Evolutionary conservation across 768 basidiomycete species (phyloP).

Genomic region (Candolleomyces eurysporus): DNA sequence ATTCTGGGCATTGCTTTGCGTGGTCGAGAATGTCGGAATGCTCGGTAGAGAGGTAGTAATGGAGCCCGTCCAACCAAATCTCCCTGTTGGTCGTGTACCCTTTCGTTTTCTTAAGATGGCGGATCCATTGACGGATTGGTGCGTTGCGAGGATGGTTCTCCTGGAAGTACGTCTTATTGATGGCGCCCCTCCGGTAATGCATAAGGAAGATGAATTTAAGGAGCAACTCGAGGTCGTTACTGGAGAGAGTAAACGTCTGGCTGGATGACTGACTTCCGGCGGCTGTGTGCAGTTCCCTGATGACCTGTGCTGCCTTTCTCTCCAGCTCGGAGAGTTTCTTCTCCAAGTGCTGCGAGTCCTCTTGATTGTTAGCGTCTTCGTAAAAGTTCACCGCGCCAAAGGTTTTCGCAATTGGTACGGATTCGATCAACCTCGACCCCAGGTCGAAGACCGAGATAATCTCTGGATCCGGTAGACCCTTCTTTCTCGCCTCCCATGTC

Average conservation of each 20-base stretch:
- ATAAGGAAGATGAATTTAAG: constrained; percentile 30
- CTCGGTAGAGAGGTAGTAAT: too few relatives aligned
- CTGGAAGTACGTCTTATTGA: constrained; percentile 22
- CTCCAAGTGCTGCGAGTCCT: constrained; percentile 24
- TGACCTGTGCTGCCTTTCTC: neutral
- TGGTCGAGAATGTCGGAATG: too few relatives aligned
- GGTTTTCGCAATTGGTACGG: constrained; percentile 12
- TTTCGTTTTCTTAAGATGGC: constrained; percentile 14
- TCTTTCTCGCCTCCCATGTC: neutral
- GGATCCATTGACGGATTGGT: constrained; percentile 14
- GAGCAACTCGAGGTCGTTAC: constrained; percentile 1
- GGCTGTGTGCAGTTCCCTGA: neutral
- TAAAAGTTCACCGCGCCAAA: constrained; percentile 22
- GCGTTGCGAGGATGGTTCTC: constrained; percentile 16
- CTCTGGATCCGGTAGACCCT: constrained; percentile 10
- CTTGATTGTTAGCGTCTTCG: constrained; percentile 15
- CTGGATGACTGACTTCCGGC: too few relatives aligned
- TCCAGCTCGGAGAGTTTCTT: too few relatives aligned
- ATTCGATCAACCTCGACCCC: constrained; percentile 9
- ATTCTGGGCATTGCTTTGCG: too few relatives aligned
- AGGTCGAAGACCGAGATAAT: constrained; percentile 17
- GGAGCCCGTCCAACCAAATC: constrained; percentile 17
- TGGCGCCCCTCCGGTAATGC: constrained; percentile 20
- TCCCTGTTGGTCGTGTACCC: constrained; percentile 15
- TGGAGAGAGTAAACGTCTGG: too few relatives aligned